Evolutionary conservation across 768 basidiomycete species (phyloP), one percentile per base, ranked within the genome.

Genomic region (Rhizopogon vulgaris): DNA sequence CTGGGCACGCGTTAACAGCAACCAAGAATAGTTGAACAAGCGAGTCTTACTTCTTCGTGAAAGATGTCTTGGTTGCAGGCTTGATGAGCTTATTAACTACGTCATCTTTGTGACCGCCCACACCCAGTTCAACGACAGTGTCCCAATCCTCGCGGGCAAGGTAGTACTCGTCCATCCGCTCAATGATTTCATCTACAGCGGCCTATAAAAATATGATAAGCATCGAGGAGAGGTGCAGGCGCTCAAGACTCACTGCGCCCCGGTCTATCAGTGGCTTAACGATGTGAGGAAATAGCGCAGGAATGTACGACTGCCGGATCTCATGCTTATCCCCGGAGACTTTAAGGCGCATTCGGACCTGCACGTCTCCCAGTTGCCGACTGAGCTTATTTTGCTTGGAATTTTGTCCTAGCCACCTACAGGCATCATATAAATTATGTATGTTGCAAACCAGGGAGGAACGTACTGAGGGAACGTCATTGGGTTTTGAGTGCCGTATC

Each of bases 101-200:
- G 0, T 87, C 88, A 45, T 90, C 90, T 52, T 79, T 81, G 62
- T 84, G 78, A 6, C 86, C 77, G 52, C 83, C 96, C 7, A 99
- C 79, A 1, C 95, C 96, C 8, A 99, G 78, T 64, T 98, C 95
- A 49, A 98, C 80, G 48, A 98, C 76, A 9, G 92, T 85, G 60
- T 99, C 96, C 95, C 94, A 98, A 62, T 98, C 95, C 27, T 98
- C 96, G 57, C 87, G 90, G 3, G 85, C 84, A 30, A 99, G 69
- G 68, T 83, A 97, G 65, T 99, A 99, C 42, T 88, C 86, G 65
- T 98, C 96, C 94, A 99, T 95, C 6, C 73, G 72, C 24, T 80
- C 76, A 52, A 99, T 96, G 34, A 94, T 82, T 8, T 87, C 83
- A 1, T 87, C 84, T 5, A 97, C 79, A 0, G 82, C 87, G 56